Evolutionary conservation across 176 grass and related monocot species (phyloP).

Genomic region (Pontederia crassipes): DNA sequence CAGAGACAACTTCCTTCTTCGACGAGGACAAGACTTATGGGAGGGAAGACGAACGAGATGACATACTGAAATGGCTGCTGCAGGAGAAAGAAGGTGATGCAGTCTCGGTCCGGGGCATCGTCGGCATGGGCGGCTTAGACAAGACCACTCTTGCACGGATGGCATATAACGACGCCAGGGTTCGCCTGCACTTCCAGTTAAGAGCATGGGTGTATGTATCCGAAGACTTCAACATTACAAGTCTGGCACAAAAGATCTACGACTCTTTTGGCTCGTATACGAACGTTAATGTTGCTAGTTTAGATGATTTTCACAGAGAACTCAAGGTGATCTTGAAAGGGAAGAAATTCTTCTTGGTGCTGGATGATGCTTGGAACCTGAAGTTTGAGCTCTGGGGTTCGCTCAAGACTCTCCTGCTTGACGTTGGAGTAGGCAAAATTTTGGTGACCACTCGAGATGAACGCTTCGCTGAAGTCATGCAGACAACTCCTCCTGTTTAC

Average conservation of each 20-base stretch:
- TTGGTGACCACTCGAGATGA: too few relatives aligned
- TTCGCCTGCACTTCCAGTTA: neutral
- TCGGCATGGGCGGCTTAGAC: constrained; percentile 24
- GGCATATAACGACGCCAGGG: constrained; percentile 5
- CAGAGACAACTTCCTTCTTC: neutral
- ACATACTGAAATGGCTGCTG: constrained; percentile 6
- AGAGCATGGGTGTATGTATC: constrained; percentile 22
- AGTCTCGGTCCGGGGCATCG: neutral
- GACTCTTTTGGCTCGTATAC: neutral
- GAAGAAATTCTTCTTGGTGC: constrained; percentile 17
- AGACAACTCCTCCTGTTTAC: too few relatives aligned
- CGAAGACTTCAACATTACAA: constrained; percentile 8
- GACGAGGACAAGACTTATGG: constrained; percentile 10
- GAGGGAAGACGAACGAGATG: constrained; percentile 4
- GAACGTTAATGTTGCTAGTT: too few relatives aligned
- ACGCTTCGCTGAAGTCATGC: too few relatives aligned
- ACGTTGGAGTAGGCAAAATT: too few relatives aligned
- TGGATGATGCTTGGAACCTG: constrained; percentile 7
- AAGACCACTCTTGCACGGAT: constrained; percentile 24
- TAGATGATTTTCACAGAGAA: neutral
- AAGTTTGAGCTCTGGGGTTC: constrained; percentile 7
- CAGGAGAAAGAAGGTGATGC: neutral
- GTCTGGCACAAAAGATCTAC: constrained; percentile 14
- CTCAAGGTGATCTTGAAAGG: neutral
- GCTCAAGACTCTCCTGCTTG: too few relatives aligned